Conservation (phyloP, 2,329 filamentous ascomycete genomes). For the Trichoderma polysporum region DNA sequence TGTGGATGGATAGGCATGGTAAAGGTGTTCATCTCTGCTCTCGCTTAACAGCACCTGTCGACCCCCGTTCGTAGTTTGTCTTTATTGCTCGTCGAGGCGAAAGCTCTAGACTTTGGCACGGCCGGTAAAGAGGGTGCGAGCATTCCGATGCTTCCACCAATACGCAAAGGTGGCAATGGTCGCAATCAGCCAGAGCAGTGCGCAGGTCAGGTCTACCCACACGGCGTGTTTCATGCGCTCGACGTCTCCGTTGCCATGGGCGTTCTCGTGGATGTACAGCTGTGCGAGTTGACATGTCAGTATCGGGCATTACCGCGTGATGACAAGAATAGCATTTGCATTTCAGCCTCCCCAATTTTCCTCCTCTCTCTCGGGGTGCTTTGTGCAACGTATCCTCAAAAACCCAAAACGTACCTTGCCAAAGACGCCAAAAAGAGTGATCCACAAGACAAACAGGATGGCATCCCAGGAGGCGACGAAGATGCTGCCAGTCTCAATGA, state of each 20-base stretch:
- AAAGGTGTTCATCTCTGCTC: neutral
- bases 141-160: slow-evolving; percentile 58
- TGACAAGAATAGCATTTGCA: neutral
- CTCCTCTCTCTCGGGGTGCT: neutral
- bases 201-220: slow-evolving; percentile 75
- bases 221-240: slow-evolving; percentile 82
- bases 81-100: neutral
- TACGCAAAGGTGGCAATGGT: slow-evolving; percentile 55
- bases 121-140: slow-evolving; percentile 57
- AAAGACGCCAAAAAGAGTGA: slow-evolving; percentile 80
- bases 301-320: neutral
- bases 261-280: slow-evolving; percentile 70
- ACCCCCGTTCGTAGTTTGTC: neutral
- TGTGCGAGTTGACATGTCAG: slow-evolving; percentile 28
- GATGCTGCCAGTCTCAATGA: slow-evolving; percentile 49
- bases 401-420: slow-evolving; percentile 52
- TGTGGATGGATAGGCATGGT: neutral
- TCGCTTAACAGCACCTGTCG: neutral
- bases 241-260: slow-evolving; percentile 63
- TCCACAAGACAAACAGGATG: slow-evolving; percentile 75
- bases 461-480: slow-evolving; percentile 66
- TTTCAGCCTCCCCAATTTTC: neutral
- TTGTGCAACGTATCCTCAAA: neutral
- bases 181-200: slow-evolving; percentile 73
- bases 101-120: slow-evolving; percentile 50